phyloP scores from a whole-genome alignment of 371 early-diverging fungal species.

The Actinomucor elegans region DNA sequence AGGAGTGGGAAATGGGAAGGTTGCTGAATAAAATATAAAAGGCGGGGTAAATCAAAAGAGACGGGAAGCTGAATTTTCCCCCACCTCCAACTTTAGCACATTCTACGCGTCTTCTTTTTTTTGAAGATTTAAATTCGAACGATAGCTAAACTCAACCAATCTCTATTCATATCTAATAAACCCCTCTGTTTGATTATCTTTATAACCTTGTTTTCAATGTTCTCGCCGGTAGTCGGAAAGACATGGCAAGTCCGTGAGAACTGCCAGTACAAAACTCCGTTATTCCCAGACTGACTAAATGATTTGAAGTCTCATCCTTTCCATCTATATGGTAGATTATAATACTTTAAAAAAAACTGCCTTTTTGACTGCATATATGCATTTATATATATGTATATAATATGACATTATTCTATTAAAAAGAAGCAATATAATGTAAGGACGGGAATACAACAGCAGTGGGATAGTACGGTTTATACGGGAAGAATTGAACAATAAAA shows the following conservation, averaged over 20 bases:
- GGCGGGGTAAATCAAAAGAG: constrained; percentile 16
- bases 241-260: constrained; percentile 7
- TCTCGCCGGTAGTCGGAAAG: constrained; percentile 5
- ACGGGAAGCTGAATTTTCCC: background rate
- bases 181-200: background rate
- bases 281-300: constrained; percentile 10
- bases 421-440: too few relatives aligned
- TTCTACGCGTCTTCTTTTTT: background rate
- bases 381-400: background rate
- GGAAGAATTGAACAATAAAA: constrained; percentile 2
- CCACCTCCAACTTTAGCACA: background rate
- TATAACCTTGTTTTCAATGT: background rate
- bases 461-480: constrained; percentile 4
- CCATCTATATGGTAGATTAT: too few relatives aligned
- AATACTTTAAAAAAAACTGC: too few relatives aligned
- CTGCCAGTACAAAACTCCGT: background rate
- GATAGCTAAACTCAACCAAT: too few relatives aligned
- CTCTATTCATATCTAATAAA: too few relatives aligned
- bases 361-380: too few relatives aligned
- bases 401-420: background rate
- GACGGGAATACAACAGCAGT: too few relatives aligned
- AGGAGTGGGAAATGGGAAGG: constrained; percentile 11
- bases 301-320: background rate
- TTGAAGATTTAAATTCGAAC: background rate
- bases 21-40: constrained; percentile 13